A percentile compares a stretch with the other conserved stretches of the same genome.
These are phyloP conservation scores for Laetiporus sulphureus DNA, from an alignment of 1,284 basidiomycete species.

Conservation along the genomic window DNA sequence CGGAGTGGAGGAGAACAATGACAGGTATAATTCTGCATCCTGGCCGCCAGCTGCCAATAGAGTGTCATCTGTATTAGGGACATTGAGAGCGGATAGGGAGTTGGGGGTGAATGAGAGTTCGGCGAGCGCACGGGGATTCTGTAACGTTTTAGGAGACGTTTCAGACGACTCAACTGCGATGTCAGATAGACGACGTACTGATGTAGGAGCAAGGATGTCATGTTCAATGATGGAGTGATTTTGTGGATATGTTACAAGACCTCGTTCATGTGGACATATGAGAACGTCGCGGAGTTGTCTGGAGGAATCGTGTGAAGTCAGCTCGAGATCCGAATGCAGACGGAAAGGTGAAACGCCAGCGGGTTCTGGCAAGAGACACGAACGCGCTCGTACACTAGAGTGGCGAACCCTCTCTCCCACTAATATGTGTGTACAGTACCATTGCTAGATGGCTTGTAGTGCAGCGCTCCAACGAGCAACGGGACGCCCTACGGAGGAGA, in stretches of 20 bases:
- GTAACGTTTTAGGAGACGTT: slow-evolving; percentile 6
- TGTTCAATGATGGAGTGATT: slow-evolving; percentile 57
- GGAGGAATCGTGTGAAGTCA: slow-evolving; percentile 6
- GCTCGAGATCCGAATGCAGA: too few species aligned
- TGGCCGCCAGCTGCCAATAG: slow-evolving; percentile 82
- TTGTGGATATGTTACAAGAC: slow-evolving; percentile 63
- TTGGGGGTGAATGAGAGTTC: slow-evolving; percentile 60
- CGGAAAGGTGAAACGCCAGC: too few species aligned
- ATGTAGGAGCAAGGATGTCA: slow-evolving; percentile 43
- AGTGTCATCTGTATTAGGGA: slow-evolving; percentile 46
- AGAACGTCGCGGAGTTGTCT: slow-evolving; percentile 75
- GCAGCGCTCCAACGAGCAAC: not conserved
- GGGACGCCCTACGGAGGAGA: too few species aligned
- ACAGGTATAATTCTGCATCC: slow-evolving; percentile 73
- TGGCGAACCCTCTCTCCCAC: too few species aligned
- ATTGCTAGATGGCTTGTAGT: too few species aligned
- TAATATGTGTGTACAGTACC: too few species aligned
- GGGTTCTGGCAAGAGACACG: not conserved
- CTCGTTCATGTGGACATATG: slow-evolving; percentile 63
- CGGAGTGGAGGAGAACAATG: slow-evolving; percentile 36
- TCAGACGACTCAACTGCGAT: not conserved
- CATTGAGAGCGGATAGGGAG: slow-evolving; percentile 55
- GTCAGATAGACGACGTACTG: slow-evolving; percentile 34
- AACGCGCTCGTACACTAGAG: too few species aligned
- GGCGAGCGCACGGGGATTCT: slow-evolving; percentile 47